phyloP scores from a whole-genome alignment of 306 rosid genomes.

The Hippophae tibetana region DNA sequence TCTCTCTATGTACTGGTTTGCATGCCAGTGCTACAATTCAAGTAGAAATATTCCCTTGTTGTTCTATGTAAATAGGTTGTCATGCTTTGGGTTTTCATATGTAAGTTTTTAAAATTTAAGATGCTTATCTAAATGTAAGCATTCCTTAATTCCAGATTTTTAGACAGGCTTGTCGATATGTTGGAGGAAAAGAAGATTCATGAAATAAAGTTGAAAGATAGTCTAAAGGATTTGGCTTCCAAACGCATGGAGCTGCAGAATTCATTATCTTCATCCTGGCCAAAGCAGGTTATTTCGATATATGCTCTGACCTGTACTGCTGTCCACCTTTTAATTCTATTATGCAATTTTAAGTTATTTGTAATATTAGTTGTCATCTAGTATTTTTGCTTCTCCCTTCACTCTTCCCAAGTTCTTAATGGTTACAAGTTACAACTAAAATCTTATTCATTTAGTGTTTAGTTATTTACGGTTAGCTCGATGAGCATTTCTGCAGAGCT shows the following conservation, averaged over 20 bases:
- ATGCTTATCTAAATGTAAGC: slow-evolving; percentile 6
- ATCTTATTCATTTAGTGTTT: no score
- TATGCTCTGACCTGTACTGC: no score
- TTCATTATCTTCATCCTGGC: slow-evolving; percentile 78
- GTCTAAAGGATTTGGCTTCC: slow-evolving; percentile 67
- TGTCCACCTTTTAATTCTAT: neutral
- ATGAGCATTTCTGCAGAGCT: no score
- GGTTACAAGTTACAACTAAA: no score
- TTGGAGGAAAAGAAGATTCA: slow-evolving; percentile 87
- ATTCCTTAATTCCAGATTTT: slow-evolving; percentile 56
- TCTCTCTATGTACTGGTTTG: no score
- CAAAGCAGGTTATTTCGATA: slow-evolving; percentile 54
- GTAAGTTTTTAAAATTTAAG: neutral
- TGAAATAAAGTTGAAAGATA: slow-evolving; percentile 77
- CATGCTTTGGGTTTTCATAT: neutral
- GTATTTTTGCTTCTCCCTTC: no score
- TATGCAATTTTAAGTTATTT: neutral
- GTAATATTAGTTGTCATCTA: no score
- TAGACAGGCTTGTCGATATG: slow-evolving; percentile 67
- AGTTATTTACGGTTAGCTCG: no score
- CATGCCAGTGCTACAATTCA: no score
- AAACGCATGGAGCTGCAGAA: slow-evolving; percentile 90
- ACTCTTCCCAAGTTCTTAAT: no score
- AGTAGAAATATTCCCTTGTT: no score
- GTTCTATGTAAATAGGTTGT: slow-evolving; percentile 1